Evolutionary conservation across 257 asterid species (phyloP), one percentile per base, ranked within the genome.

Genomic region (Lantana camara): DNA sequence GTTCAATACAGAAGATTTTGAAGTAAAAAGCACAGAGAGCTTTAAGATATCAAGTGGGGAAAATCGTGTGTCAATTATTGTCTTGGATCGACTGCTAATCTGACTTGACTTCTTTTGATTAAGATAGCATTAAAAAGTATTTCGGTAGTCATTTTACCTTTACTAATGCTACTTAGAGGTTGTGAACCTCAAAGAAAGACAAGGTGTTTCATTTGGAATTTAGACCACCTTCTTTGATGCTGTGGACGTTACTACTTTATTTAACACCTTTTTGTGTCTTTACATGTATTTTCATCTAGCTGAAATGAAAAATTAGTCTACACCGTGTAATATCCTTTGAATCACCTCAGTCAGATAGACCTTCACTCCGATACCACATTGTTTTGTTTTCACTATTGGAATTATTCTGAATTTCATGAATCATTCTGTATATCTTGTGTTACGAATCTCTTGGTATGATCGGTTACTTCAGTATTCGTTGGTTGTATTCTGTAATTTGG

Each of bases 41-140:
- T 34, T 64, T 52, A 60, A 20, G 42, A 38, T 38, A 52, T 30
- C 48, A 34, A 9, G n/a, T 37, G 59, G n/a, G 44, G 15, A n/a
- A n/a, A 38, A 11, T 23, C 48, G 61, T 47, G 6, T 20, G 22
- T 35, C 52, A 53, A 35, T 53, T 66, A 6, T 65, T 66, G 44
- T 57, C 46, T 58, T 35, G 66, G 53, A 51, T 60, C 24, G 46
- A 41, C 57, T 12, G 46, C 15, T 14, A 48, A 52, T 61, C 7
- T 46, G 16, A 19, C 47, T 63, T 46, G 19, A 27, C 47, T 46
- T 46, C 60, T 54, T 42, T 27, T 30, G 40, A 51, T 52, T 59
- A 29, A 35, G 34, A 27, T 51, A 38, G 27, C 44, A n/a, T 24
- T 8, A 47, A 37, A 14, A 60, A 29, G 30, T 29, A 40, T 38